A percentile compares a stretch with the other conserved stretches of the same genome.
These are phyloP conservation scores for Penicillium nordicum DNA, from an alignment of 2,329 filamentous ascomycete genomes.

Conservation along the genomic window DNA sequence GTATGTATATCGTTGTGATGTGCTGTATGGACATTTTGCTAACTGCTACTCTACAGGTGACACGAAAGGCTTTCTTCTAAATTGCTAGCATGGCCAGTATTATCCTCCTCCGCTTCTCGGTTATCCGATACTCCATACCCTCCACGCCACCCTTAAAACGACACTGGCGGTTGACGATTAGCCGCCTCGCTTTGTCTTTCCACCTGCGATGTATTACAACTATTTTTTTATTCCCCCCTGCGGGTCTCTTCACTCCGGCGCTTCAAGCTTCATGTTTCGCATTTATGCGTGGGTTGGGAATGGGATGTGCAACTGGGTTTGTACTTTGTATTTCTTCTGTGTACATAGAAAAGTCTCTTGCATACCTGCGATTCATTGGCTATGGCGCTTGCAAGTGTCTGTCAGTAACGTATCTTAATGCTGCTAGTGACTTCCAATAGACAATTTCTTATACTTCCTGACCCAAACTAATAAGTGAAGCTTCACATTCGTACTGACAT, in stretches of 20 bases:
- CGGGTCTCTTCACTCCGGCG: constrained; percentile 45
- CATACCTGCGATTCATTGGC: constrained; percentile 30
- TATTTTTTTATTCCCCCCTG: constrained; percentile 28
- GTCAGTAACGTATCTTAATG: constrained; percentile 30
- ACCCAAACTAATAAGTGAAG: not conserved
- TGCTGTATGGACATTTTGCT: constrained; percentile 4
- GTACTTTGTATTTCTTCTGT: constrained; percentile 36
- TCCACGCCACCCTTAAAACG: constrained; percentile 26
- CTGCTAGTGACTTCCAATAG: constrained; percentile 30
- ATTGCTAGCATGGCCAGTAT: constrained; percentile 17
- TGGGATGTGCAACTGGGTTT: constrained; percentile 41
- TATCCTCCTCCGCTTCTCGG: constrained; percentile 17
- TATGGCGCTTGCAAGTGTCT: constrained; percentile 24
- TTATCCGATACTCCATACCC: constrained; percentile 27
- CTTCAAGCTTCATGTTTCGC: constrained; percentile 40
- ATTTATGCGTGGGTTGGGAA: constrained; percentile 41
- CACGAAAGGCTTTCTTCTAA: constrained; percentile 52
- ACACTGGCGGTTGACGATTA: constrained; percentile 26
- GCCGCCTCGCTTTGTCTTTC: constrained; percentile 27
- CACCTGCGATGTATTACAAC: constrained; percentile 40
- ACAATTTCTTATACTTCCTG: constrained; percentile 16
- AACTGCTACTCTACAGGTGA: constrained; percentile 39
- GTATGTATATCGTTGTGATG: constrained; percentile 56
- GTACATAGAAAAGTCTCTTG: constrained; percentile 44
- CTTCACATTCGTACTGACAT: not conserved